These are phyloP conservation scores for Lithohypha guttulata DNA, from an alignment of 2,329 filamentous ascomycete species.

Conservation along the genomic window DNA sequence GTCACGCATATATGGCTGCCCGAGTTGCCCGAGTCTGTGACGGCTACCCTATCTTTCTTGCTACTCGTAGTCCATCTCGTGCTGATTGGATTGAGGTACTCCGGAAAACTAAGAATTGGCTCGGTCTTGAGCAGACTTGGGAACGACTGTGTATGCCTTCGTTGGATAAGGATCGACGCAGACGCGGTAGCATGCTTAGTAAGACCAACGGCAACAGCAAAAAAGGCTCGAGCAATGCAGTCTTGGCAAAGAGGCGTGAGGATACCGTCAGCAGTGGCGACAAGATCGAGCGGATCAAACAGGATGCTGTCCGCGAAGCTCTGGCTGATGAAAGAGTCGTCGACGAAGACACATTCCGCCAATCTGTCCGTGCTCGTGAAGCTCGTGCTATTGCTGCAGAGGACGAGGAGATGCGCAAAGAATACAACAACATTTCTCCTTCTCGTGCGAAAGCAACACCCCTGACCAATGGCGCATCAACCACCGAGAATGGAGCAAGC, in stretches of 20 bases:
- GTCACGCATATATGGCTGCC: conserved; percentile 73
- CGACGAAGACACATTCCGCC: conserved; percentile 55
- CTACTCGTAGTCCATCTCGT: conserved; percentile 58
- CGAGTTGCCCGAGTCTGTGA: conserved; percentile 63
- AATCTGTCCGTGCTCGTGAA: conserved; percentile 52
- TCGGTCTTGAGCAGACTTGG: conserved; percentile 56
- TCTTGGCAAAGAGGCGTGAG: conserved; percentile 11
- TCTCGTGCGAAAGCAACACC: not conserved
- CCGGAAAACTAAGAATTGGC: conserved; percentile 56
- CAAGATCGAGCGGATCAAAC: conserved; percentile 48
- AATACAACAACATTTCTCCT: conserved; percentile 12
- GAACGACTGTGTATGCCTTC: conserved; percentile 57
- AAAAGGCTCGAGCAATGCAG: not conserved
- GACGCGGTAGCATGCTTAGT: not conserved
- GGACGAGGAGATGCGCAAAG: conserved; percentile 27
- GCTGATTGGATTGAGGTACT: conserved; percentile 73
- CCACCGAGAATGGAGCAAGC: conserved; percentile 5
- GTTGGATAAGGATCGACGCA: conserved; percentile 19
- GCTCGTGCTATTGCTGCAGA: conserved; percentile 47
- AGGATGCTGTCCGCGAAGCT: conserved; percentile 57
- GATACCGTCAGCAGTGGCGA: conserved; percentile 42
- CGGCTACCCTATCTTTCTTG: conserved; percentile 70
- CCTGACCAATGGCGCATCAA: not conserved
- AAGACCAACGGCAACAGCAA: conserved; percentile 9
- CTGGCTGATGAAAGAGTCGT: conserved; percentile 57